phyloP scores from a whole-genome alignment of 495 filamentous ascomycete genomes.

The Alectoria sarmentosa region DNA sequence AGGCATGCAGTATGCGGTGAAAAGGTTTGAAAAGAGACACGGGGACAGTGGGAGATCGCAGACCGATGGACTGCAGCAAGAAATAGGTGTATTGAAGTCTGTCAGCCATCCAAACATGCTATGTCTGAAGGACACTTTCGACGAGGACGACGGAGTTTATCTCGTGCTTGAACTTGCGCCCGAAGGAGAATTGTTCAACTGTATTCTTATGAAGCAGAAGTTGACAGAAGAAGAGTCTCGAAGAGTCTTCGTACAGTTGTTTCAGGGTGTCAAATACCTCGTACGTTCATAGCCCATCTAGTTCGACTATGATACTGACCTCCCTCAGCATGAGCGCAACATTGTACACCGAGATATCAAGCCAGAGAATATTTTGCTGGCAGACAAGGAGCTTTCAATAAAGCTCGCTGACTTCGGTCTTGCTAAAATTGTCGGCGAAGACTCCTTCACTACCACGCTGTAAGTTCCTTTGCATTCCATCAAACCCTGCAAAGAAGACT shows the following conservation, averaged over 20 bases:
- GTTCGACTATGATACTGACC: slow-evolving; percentile 31
- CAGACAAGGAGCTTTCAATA: slow-evolving; percentile 73
- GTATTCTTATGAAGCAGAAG: slow-evolving; percentile 82
- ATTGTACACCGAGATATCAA: slow-evolving; percentile 99
- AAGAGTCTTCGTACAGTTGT: slow-evolving; percentile 84
- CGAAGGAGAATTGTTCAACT: slow-evolving; percentile 93
- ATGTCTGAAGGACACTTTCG: slow-evolving; percentile 91
- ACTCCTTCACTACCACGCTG: slow-evolving; percentile 95
- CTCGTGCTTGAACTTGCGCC: slow-evolving; percentile 85
- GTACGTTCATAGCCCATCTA: slow-evolving; percentile 43
- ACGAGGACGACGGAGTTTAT: slow-evolving; percentile 86
- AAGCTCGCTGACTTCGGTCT: slow-evolving; percentile 97
- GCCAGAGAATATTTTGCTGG: slow-evolving; percentile 92
- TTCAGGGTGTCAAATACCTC: slow-evolving; percentile 90
- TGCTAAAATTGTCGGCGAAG: slow-evolving; percentile 97
- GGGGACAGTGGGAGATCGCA: slow-evolving; percentile 74
- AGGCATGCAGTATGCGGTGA: slow-evolving; percentile 82
- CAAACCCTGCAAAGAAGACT: slow-evolving; percentile 7
- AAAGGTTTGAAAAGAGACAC: slow-evolving; percentile 79
- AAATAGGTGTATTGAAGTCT: slow-evolving; percentile 92
- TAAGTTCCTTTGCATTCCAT: slow-evolving; percentile 34
- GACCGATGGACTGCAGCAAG: slow-evolving; percentile 80
- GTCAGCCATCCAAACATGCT: slow-evolving; percentile 94
- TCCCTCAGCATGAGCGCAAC: slow-evolving; percentile 79
- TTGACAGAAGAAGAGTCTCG: slow-evolving; percentile 76